Percentiles rank a stretch among this genome's conserved stretches.
Conservation (phyloP, 768 basidiomycete species). For the Lanmaoa pseudosensibilis region DNA sequence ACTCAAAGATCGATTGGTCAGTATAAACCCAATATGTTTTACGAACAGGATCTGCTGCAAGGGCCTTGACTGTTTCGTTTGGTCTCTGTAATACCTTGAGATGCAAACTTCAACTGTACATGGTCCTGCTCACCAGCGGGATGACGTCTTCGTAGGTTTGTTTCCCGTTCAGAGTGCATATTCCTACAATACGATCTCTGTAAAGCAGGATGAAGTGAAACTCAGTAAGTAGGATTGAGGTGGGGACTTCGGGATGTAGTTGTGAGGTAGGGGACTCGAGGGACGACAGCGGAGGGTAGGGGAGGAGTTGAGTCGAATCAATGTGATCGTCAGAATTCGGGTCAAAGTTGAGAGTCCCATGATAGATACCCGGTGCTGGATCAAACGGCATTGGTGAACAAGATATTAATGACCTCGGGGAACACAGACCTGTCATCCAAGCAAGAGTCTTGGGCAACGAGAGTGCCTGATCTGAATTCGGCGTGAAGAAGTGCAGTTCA, state of each 20-base stretch:
- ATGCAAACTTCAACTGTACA: neutral
- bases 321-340: slow-evolving; percentile 70
- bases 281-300: slow-evolving; percentile 57
- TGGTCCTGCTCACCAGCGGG: slow-evolving; percentile 59
- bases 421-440: slow-evolving; percentile 82
- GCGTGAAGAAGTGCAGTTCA: slow-evolving; percentile 78
- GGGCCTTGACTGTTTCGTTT: slow-evolving; percentile 67
- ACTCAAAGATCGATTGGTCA: slow-evolving; percentile 83
- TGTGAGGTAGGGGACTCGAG: slow-evolving; percentile 23
- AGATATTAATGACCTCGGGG: neutral
- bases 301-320: slow-evolving; percentile 74
- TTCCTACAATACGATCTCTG: slow-evolving; percentile 69
- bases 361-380: slow-evolving; percentile 84
- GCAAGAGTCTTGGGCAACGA: slow-evolving; percentile 75
- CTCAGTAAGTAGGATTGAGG: slow-evolving; percentile 82
- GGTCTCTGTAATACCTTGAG: slow-evolving; percentile 54
- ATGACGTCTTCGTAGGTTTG: slow-evolving; percentile 81
- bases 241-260: slow-evolving; percentile 47
- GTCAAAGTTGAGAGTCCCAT: slow-evolving; percentile 74
- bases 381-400: neutral
- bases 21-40: slow-evolving; percentile 96
- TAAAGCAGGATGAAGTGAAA: slow-evolving; percentile 92
- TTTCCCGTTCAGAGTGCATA: slow-evolving; percentile 79
- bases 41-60: slow-evolving; percentile 82
- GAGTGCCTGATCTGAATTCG: slow-evolving; percentile 65